A percentile compares a stretch with the other conserved stretches of the same genome.
Evolutionary conservation across 331 rosid species (phyloP).

Genomic region (Pyracantha coccinea): DNA sequence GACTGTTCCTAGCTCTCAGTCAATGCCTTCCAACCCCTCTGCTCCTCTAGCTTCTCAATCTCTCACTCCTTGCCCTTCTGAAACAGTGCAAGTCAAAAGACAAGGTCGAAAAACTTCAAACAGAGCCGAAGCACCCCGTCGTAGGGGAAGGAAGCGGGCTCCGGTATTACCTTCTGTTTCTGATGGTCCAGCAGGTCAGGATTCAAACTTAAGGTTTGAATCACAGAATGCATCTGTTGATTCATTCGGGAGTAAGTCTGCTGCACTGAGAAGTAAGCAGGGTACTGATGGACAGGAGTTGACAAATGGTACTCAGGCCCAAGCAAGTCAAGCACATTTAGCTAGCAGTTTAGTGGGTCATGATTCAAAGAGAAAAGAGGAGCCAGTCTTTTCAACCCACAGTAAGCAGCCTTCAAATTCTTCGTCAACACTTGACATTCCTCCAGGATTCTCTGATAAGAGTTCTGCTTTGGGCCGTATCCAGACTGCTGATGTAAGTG

Average conservation of each 20-base stretch:
- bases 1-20: constrained; percentile 32
- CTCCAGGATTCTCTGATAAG: constrained; percentile 57
- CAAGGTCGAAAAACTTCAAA: constrained; percentile 72
- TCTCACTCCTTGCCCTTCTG: constrained; percentile 33
- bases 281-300: constrained; percentile 37
- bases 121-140: constrained; percentile 67
- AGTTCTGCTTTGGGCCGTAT: constrained; percentile 53
- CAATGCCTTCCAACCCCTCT: constrained; percentile 25
- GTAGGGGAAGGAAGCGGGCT: constrained; percentile 68
- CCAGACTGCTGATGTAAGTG: constrained; percentile 67
- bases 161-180: constrained; percentile 24
- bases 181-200: constrained; percentile 40
- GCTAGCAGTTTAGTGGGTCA: constrained; percentile 43
- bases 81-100: constrained; percentile 48
- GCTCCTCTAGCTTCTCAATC: constrained; percentile 32
- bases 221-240: constrained; percentile 36
- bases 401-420: constrained; percentile 48
- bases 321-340: constrained; percentile 32
- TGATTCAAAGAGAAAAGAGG: constrained; percentile 69
- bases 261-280: constrained; percentile 25
- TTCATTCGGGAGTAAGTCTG: constrained; percentile 32
- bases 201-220: constrained; percentile 39
- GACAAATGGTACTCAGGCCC: constrained; percentile 42
- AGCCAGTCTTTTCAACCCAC: constrained; percentile 36
- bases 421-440: constrained; percentile 37